Percentiles rank a stretch among this genome's conserved stretches.
Conservation (phyloP, 1,139 yeast genomes). For the Hansenula sp. region DNA sequence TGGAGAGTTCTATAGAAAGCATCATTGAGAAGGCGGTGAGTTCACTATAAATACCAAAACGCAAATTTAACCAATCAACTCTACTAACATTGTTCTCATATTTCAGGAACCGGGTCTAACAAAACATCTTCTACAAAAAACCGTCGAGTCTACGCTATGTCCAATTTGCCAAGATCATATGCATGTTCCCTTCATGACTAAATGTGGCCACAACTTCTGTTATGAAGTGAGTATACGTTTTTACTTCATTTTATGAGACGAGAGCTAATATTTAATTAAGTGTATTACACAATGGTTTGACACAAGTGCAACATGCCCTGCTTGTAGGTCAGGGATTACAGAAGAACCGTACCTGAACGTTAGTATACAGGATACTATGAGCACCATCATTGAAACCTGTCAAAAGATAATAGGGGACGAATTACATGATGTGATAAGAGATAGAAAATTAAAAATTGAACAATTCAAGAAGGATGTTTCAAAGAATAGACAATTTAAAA, state of each 20-base stretch:
- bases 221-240: conserved; percentile 26
- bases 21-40: not conserved
- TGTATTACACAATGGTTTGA: conserved; percentile 52
- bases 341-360: conserved; percentile 44
- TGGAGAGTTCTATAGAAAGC: not conserved
- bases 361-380: conserved; percentile 26
- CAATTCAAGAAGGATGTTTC: conserved; percentile 37
- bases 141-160: conserved; percentile 24
- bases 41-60: no score
- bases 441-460: conserved; percentile 18
- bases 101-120: conserved; percentile 13
- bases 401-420: conserved; percentile 24
- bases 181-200: conserved; percentile 30
- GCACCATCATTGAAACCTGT: conserved; percentile 26
- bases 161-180: conserved; percentile 31
- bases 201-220: conserved; percentile 35
- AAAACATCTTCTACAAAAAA: conserved; percentile 8
- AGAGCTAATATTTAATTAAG: conserved; percentile 17
- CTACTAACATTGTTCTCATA: not conserved
- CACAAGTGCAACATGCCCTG: conserved; percentile 48
- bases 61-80: not conserved
- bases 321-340: conserved; percentile 44
- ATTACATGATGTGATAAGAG: conserved; percentile 23
- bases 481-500: conserved; percentile 40
- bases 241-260: conserved; percentile 28